These are phyloP conservation scores for Candida gorgasii DNA, from an alignment of 805 yeast genomes.

Conservation along the genomic window DNA sequence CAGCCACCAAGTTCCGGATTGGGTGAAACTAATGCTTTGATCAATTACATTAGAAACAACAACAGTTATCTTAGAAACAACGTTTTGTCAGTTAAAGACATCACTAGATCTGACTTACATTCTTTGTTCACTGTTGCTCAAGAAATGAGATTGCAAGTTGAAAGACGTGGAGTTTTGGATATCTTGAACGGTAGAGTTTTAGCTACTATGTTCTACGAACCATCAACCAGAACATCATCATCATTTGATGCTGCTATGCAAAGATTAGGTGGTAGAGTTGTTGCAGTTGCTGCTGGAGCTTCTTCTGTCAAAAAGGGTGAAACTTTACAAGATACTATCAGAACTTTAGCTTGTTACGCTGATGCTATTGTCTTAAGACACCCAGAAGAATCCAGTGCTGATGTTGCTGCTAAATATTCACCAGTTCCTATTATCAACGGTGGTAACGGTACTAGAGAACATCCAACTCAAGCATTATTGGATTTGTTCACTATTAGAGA, in stretches of 20 bases:
- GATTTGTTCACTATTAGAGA: constrained; percentile 98
- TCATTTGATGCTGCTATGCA: constrained; percentile 99
- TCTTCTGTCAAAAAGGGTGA: constrained; percentile 99
- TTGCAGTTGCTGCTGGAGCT: constrained; percentile 77
- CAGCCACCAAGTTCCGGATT: constrained; percentile 72
- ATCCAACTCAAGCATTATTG: constrained; percentile 97
- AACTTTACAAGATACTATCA: constrained; percentile 92
- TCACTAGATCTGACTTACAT: constrained; percentile 86
- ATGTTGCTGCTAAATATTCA: constrained; percentile 92
- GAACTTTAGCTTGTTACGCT: constrained; percentile 92
- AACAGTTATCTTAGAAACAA: constrained; percentile 91
- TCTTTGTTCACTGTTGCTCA: constrained; percentile 94
- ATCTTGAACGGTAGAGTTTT: constrained; percentile 85
- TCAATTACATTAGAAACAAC: constrained; percentile 72
- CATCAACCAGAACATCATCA: constrained; percentile 94
- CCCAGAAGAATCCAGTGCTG: constrained; percentile 89
- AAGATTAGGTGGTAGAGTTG: constrained; percentile 97
- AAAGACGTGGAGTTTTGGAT: constrained; percentile 93
- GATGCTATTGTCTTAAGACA: constrained; percentile 98
- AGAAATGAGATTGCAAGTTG: constrained; percentile 95
- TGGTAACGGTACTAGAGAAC: constrained; percentile 97
- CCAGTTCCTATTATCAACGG: constrained; percentile 97
- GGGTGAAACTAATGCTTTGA: constrained; percentile 76
- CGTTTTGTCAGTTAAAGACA: constrained; percentile 83
- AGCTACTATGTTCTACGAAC: constrained; percentile 96